Evolutionary conservation across 768 basidiomycete genomes (phyloP), one percentile per base, ranked within the genome.

Genomic region (Calvatia gigantea): DNA sequence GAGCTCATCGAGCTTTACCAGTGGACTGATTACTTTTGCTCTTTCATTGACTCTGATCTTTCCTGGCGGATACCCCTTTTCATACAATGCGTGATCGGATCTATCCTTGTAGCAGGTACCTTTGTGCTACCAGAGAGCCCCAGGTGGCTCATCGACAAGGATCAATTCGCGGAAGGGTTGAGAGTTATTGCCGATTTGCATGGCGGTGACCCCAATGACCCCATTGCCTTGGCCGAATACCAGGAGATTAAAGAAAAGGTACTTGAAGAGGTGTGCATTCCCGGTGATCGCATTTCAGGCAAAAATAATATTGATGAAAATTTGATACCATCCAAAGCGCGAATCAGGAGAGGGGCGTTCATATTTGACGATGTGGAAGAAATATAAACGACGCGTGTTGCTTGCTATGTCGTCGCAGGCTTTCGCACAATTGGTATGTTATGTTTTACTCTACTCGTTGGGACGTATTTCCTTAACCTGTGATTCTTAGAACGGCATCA

Each of bases 1-100:
- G 12, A 57, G 33, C 53, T 55, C 4, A 64, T 25, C 45, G 19
- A 25, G 6, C 4, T 31, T 43, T 51, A 19, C 11, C 56, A 91
- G 90, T 98, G 94, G 94, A 85, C 87, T 45, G 94, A 94, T 68
- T 98, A 98, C 69, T 91, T 94, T 62, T 91, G 87, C 67, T 95
- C 93, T 1, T 98, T 81, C 73, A 80, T 97, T 45, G 81, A 89
- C 27, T 89, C 87, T 6, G 85, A 97, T 69, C 69, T 85, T 47
- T 84, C 92, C n/a, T 98, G 95, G 95, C 81, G 95, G 35, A 76
- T 95, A 56, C 95, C 95, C 12, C 80, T 98, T 29, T 85, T 86
- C 61, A 75, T 96, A 2, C 95, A 97, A 77, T 91, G 89, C 61
- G 68, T 94, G 41, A 95, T 96, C 56, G 95, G 95, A 23, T 64